Percentiles rank a stretch among this genome's conserved stretches.
phyloP scores from a whole-genome alignment of 306 rosid species.

The Prunus fruticosa region DNA sequence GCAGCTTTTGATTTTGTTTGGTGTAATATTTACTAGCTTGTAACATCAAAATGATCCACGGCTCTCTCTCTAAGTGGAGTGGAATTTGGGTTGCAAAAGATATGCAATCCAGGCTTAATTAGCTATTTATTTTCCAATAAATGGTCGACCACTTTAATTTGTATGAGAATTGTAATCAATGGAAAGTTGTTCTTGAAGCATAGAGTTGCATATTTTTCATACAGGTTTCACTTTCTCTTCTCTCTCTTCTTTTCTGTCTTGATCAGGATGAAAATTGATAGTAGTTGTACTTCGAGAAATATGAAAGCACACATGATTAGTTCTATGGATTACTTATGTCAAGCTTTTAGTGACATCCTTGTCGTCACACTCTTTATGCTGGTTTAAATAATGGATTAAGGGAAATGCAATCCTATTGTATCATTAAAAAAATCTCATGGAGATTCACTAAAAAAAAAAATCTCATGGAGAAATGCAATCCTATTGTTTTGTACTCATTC shows the following conservation, averaged over 20 bases:
- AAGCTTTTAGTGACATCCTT: conserved; percentile 31
- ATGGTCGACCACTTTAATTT: conserved; percentile 14
- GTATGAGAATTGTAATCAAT: conserved; percentile 2
- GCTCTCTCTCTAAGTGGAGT: conserved; percentile 18
- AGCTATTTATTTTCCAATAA: conserved; percentile 12
- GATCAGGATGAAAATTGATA: neutral
- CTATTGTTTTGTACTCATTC: neutral
- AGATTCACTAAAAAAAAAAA: neutral
- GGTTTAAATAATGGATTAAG: conserved; percentile 9
- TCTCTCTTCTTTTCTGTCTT: neutral
- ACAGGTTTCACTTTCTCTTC: neutral
- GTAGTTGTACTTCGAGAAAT: neutral
- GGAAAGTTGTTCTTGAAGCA: neutral
- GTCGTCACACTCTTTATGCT: conserved; percentile 26
- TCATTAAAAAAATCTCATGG: neutral
- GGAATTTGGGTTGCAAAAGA: conserved; percentile 29
- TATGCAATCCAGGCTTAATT: conserved; percentile 16
- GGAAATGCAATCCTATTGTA: neutral
- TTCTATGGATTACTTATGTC: neutral
- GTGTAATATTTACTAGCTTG: neutral
- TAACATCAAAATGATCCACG: neutral
- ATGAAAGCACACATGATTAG: neutral
- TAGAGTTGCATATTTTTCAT: neutral
- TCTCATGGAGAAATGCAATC: neutral
- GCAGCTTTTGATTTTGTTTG: neutral